Base-by-base conservation (phyloP, 805 yeast species). In the Debaryomyces castellii region DNA sequence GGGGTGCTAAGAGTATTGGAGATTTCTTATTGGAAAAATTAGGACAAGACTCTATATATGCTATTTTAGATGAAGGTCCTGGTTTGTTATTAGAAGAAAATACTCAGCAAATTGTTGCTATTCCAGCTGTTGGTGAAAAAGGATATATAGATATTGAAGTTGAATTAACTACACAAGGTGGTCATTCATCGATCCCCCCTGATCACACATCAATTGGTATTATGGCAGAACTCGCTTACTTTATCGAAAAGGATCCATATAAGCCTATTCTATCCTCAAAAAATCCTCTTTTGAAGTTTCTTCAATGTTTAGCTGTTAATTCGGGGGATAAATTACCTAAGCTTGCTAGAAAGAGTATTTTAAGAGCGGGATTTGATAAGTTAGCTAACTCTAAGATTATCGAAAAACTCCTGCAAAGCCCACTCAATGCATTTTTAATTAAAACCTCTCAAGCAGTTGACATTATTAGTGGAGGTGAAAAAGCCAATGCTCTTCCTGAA, bases 131-230 rank as follows among this genome's bases (percentile, higher is more conserved):
- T 3, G 67, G 79, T n/a, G 87, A 77, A 37, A 66, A 74, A 40
- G 74, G 74, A 32, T 69, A 82, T 51, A 80, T 83, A 4, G 66
- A 76, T 52, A 53, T 76, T 7, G 48, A 53, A 21, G 67, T 84
- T 39, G 71, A 73, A 3, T 64, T 87, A 20, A 66, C 67, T 20
- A 81, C 87, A 23, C 79, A 81, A 6, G 95, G 95, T 33, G 95
- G 95, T 6, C 95, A 87, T 60, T 81, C 91, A 1, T 83, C 90
- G 5, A 63, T 76, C 12, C 94, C 95, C 9, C 92, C 92, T 2
- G 84, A 79, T 40, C 94, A 88, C 59, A 86, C 94, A 4, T 76
- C 85, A 3, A 85, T 88, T 64, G 96, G 94, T 14, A 76, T 88
- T 24, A 69, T 83, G 45, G 73, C 88, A 3, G 81, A 83, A 46